phyloP scores from a whole-genome alignment of 2,329 filamentous ascomycete species.

The Eutypa lata region DNA sequence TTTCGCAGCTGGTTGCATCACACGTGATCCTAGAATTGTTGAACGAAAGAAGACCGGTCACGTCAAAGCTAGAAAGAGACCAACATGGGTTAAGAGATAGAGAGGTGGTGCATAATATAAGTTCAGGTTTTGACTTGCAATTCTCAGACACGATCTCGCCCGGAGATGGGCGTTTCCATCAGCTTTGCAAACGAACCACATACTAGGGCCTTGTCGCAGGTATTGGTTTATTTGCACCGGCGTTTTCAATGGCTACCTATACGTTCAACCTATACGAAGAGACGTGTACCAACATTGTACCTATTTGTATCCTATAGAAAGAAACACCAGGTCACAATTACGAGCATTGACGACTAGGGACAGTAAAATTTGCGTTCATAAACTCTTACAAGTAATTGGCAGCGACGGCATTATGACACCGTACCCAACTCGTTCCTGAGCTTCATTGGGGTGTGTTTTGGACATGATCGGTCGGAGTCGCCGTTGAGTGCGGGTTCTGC shows the following conservation, averaged over 20 bases:
- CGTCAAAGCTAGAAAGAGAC: constrained; percentile 96
- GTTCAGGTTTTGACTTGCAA: neutral
- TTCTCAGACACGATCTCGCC: constrained; percentile 5
- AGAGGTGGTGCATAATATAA: constrained; percentile 1
- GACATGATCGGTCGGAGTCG: neutral
- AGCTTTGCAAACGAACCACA: neutral
- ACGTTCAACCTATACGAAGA: neutral
- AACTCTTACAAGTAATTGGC: too few relatives aligned
- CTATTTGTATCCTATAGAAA: neutral
- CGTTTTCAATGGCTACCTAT: neutral
- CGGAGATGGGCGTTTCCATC: neutral
- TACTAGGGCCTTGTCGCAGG: neutral
- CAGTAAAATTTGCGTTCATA: neutral
- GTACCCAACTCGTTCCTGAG: too few relatives aligned
- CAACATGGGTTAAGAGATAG: constrained; percentile 90
- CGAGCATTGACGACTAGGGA: neutral
- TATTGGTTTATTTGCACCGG: too few relatives aligned
- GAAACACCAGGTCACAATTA: neutral
- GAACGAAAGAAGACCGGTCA: constrained; percentile 98
- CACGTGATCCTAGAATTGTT: constrained; percentile 84
- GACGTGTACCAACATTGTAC: neutral
- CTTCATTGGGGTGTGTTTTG: too few relatives aligned
- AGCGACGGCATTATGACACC: too few relatives aligned
- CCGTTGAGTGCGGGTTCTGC: neutral
- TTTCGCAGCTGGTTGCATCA: constrained; percentile 79